Percentiles rank a stretch among this genome's conserved stretches.
Conservation (phyloP, 2,329 filamentous ascomycete species). For the Fusarium sp. region DNA sequence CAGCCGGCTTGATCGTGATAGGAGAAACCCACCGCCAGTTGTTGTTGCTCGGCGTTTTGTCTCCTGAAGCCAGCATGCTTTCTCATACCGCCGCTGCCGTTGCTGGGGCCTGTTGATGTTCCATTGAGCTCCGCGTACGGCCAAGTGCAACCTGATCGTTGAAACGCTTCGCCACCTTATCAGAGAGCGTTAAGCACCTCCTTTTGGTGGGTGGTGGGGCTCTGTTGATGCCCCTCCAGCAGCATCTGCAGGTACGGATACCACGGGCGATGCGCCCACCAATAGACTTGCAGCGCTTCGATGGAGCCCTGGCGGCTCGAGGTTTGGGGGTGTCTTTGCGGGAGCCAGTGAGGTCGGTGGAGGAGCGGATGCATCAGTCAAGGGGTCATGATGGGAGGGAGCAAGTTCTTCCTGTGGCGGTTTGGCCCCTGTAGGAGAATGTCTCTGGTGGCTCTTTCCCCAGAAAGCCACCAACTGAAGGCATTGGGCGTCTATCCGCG, state of each 20-base stretch:
- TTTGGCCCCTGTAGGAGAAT: slow-evolving; percentile 5
- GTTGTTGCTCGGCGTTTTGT: not conserved
- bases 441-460: slow-evolving; percentile 10
- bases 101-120: slow-evolving; percentile 26
- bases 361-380: not conserved
- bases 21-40: not conserved
- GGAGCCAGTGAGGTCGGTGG: slow-evolving; percentile 6
- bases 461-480: slow-evolving; percentile 23
- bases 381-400: not conserved
- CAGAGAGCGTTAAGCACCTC: slow-evolving; percentile 28
- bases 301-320: slow-evolving; percentile 1
- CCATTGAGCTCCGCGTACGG: slow-evolving; percentile 31
- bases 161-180: slow-evolving; percentile 46
- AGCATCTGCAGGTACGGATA: slow-evolving; percentile 40
- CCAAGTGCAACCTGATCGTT: slow-evolving; percentile 33
- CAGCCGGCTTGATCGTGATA: not conserved
- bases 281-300: slow-evolving; percentile 33
- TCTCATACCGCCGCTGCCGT: slow-evolving; percentile 19
- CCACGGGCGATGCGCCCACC: slow-evolving; percentile 24
- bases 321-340: slow-evolving; percentile 3
- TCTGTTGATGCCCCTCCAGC: slow-evolving; percentile 5
- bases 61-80: not conserved
- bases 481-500: not conserved
- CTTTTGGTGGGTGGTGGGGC: slow-evolving; percentile 18
- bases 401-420: slow-evolving; percentile 17